Evolutionary conservation across 352 stramenopile genomes (phyloP), one percentile per base, ranked within the genome.

Genomic region (Phytophthora agathidicida): DNA sequence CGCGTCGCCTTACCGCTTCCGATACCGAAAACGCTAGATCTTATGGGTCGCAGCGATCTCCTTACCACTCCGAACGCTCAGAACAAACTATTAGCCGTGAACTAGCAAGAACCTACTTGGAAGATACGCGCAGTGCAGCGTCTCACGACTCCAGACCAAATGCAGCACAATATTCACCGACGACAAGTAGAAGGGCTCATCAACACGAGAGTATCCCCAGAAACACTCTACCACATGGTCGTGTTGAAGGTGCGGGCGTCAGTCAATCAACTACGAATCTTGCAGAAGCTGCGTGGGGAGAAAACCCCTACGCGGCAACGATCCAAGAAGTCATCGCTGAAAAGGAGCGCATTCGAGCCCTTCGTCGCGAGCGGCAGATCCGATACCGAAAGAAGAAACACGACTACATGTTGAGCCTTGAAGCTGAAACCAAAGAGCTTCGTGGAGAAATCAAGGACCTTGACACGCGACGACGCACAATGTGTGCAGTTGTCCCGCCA

Each of bases 321-420:
- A 23, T 41, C 7, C 44, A 22, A 9, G n/a, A 22, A 22, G 7
- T 41, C 17, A 14, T 52, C 44, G 14, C 3, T 2, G 44, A 52
- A 13, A 30, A 28, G 31, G 30, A 41, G 3, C 44, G 27, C 7
- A 52, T 39, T 1, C 44, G 44, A 41, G 9, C 13, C 8, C 28
- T 52, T 41, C 50, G 50, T 5, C 50, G 50, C 1, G 20, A 43
- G 28, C 39, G 30, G 11, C 50, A 59, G 30, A 44, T 59, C 22
- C 50, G 50, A 5, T 59, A 59, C 50, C 37, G 38, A 9, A 59
- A 44, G 38, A 51, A 59, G 30, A 59, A 59, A n/a, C 19, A 59
- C 8, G 17, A 37, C 20, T 51, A 59, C 16, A 42, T 38, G 14
- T 7, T 50, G 14, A 33, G 14, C 10, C 23, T 54, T 26, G 50